Evolutionary conservation across 768 basidiomycete species (phyloP), one percentile per base, ranked within the genome.

Genomic region (Trichaptum fuscoviolaceum): DNA sequence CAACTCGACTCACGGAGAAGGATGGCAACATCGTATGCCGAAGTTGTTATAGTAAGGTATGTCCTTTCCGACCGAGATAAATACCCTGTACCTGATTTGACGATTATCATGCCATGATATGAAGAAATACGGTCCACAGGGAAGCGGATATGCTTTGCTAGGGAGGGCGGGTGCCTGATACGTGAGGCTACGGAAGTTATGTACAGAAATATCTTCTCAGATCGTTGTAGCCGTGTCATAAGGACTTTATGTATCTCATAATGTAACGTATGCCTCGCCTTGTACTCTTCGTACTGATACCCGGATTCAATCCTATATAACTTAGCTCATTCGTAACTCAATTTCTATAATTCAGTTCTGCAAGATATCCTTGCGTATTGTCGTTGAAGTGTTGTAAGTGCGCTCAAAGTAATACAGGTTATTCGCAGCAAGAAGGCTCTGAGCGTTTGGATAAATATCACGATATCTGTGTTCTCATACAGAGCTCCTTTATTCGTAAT

Each of bases 71-170:
- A 58, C 64, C 34, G 17, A 36, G 34, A 64, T 34, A 36, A n/a
- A 27, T 52, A 35, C 30, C 52, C 57, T n/a, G 23, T 35, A 52
- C 34, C 57, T 66, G 20, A 66, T 36, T 9, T 67, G 30, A 66
- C 8, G 27, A 30, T 6, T 52, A 5, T 52, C 42, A 52, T n/a
- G 23, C 25, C 52, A 12, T 30, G n/a, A n/a, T n/a, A n/a, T 30
- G 7, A 69, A 93, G 91, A 77, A 86, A 67, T 84, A 91, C 70
- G 91, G 91, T 5, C 91, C 91, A 0, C 84, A 85, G 72, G 91
- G 91, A 24, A 82, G 78, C 66, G 91, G 91, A 25, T 92, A 92
- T 73, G 91, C 90, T n/a, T 74, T 92, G 35, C 75, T 89, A 1
- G 85, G 85, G 30, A 83, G 82, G 67, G 77, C 80, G 0, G 83